Conservation (phyloP, 169 alveolate species). For the Cryptosporidium andersoni region DNA sequence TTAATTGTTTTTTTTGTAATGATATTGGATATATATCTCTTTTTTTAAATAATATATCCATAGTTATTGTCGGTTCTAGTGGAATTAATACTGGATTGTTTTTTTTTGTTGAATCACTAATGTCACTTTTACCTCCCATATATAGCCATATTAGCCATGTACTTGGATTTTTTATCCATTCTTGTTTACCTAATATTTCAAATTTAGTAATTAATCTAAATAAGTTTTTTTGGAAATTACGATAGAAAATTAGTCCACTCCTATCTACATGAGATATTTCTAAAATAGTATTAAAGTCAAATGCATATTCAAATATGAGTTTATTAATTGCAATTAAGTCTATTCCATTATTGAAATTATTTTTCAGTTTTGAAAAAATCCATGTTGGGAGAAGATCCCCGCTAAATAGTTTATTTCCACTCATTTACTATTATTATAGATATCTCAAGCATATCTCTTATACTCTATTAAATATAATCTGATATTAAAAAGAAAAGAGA, state of each 20-base stretch:
- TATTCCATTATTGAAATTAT: background rate
- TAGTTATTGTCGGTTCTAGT: conserved; percentile 29
- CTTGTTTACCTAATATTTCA: conserved; percentile 14
- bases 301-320: conserved; percentile 39
- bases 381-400: background rate
- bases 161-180: conserved; percentile 46
- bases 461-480: too few relatives aligned
- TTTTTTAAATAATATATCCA: conserved; percentile 13
- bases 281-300: conserved; percentile 9
- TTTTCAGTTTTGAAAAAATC: background rate
- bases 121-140: background rate
- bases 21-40: conserved; percentile 36
- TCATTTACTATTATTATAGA: background rate
- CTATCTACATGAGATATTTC: conserved; percentile 16
- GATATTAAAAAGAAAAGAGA: too few relatives aligned
- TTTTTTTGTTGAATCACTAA: background rate
- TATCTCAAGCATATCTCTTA: too few relatives aligned
- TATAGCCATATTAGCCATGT: conserved; percentile 42
- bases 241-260: conserved; percentile 8
- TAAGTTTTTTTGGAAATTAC: background rate
- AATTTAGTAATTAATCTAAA: conserved; percentile 6
- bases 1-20: conserved; percentile 11
- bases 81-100: conserved; percentile 15
- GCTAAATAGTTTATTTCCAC: background rate
- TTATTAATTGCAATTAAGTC: conserved; percentile 22